phyloP scores from a whole-genome alignment of 1,284 basidiomycete genomes.

The Cryptococcus deneoformans region DNA sequence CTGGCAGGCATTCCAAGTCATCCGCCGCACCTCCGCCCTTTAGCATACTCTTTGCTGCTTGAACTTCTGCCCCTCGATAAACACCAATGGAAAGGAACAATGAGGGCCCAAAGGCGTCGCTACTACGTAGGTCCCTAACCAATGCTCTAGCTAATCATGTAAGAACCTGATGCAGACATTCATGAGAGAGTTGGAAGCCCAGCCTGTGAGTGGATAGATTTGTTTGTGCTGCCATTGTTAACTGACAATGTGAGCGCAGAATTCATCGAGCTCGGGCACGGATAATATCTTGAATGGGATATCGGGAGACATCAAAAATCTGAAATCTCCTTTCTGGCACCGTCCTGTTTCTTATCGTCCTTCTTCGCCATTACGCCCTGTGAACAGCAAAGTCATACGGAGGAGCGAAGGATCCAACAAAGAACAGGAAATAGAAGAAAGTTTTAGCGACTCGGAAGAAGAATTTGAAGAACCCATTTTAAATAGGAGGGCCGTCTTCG shows the following conservation, averaged over 20 bases:
- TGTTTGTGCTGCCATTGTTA: conserved; percentile 24
- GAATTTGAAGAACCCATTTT: conserved; percentile 2
- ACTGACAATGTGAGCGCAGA: background rate
- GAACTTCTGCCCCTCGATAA: conserved; percentile 37
- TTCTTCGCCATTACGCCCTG: conserved; percentile 24
- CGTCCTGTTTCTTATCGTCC: conserved; percentile 13
- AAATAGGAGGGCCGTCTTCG: conserved; percentile 16
- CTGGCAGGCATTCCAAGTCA: conserved; percentile 43
- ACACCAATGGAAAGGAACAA: conserved; percentile 31
- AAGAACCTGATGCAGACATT: conserved; percentile 27
- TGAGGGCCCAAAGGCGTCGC: conserved; percentile 16
- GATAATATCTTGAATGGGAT: conserved; percentile 39
- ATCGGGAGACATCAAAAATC: conserved; percentile 38
- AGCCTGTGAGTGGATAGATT: conserved; percentile 15
- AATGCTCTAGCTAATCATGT: conserved; percentile 3
- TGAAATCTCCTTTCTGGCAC: conserved; percentile 38
- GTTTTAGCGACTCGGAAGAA: conserved; percentile 3
- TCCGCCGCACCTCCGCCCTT: conserved; percentile 43
- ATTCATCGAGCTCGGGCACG: conserved; percentile 9
- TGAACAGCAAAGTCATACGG: background rate
- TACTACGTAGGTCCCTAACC: conserved; percentile 35
- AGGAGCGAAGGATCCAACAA: background rate
- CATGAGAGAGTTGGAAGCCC: conserved; percentile 29
- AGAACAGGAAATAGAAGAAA: background rate
- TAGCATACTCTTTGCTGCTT: conserved; percentile 43